Base-by-base conservation (phyloP, 169 alveolate genomes). In the Cryptosporidium viatorum region DNA sequence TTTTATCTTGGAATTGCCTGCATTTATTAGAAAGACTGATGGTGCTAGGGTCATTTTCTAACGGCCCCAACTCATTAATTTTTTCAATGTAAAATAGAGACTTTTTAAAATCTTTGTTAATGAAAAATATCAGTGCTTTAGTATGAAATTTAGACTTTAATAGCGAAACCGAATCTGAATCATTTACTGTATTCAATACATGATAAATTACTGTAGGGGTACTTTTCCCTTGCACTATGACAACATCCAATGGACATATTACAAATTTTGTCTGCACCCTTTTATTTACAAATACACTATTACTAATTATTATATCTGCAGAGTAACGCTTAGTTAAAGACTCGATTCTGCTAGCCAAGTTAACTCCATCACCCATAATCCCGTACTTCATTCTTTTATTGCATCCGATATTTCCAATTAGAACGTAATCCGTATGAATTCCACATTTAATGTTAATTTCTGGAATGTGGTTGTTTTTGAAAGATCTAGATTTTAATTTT, bases 301-400 rank as follows among this genome's bases (percentile, higher is more conserved):
- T 65, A 43, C 80, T 80, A 12, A 80, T 80, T 23, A 80, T 23
- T 62, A 80, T 80, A 37, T 80, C 89, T 12, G 69, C 75, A 37
- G 60, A 41, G 29, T 86, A 86, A 7, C 92, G 55, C 23, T 71
- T 86, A 21, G 65, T 62, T 67, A 74, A 35, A 23, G 85, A 60
- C 26, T 86, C 92, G 51, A 86, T 65, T 51, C 92, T 51, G 35
- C 92, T 86, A 3, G 92, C 92, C 35, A 84, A 65, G 18, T 86
- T 86, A 29, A 86, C 92, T 23, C 87, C 86, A 39, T 86, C 92
- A 31, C 92, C 92, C 69, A 86, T 52, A 35, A 86, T 52, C 14
- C 92, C 92, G 21, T 86, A 86, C 52, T 86, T 86, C 86, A 70
- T 86, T 50, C 92, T 74, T 45, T 80, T 70, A 1, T 45, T 69